Base-by-base conservation (phyloP, 306 rosid genomes). In the Nissolia schottii region DNA sequence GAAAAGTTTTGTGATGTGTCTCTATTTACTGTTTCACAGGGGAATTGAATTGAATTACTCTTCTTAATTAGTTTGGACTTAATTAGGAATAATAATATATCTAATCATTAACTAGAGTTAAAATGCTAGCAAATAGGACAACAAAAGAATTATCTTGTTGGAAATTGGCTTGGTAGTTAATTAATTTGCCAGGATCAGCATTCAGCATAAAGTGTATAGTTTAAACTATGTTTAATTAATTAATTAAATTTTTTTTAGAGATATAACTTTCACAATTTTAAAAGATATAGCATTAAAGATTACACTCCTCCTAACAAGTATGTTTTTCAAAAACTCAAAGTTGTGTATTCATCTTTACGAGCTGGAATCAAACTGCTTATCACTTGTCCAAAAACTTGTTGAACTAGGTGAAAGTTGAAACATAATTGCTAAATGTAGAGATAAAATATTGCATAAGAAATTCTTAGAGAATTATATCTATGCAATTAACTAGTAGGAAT, bases 171-270 rank as follows among this genome's bases (percentile, higher is more conserved):
- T 71, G 28, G 62, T 63, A n/a, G 51, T 31, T 61, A 31, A 43
- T 49, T 76, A 34, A n/a, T n/a, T n/a, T n/a, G 81, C 45, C 37
- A 49, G 53, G 70, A 67, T 57, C 68, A 31, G 68, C 55, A 49
- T 27, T 49, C 61, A 45, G 46, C 41, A 54, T 29, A 66, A 19
- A 32, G 18, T 32, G 6, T 15, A 37, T 27, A 16, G 31, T 66
- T 54, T 75, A 32, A n/a, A n/a, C n/a, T n/a, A n/a, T n/a, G n/a
- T n/a, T n/a, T n/a, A n/a, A n/a, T n/a, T n/a, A n/a, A n/a, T n/a
- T n/a, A n/a, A n/a, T n/a, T n/a, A n/a, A n/a, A n/a, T n/a, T n/a
- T n/a, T n/a, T n/a, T n/a, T n/a, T n/a, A n/a, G n/a, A n/a, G n/a
- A n/a, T n/a, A n/a, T n/a, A n/a, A n/a, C n/a, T n/a, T n/a, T n/a